Conservation (phyloP, 1,139 yeast genomes). For the Candida sanyaensis region DNA sequence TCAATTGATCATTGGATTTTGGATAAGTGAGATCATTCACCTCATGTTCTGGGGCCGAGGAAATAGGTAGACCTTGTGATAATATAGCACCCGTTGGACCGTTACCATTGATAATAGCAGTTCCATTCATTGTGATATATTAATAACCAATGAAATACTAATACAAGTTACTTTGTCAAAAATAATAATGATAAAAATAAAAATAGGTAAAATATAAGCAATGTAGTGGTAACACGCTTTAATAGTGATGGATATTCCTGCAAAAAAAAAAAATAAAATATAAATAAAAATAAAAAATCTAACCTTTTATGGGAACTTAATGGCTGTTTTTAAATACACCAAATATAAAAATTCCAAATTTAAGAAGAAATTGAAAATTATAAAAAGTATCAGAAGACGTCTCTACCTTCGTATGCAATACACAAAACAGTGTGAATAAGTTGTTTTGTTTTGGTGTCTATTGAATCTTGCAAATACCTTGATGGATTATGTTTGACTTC, state of each 20-base stretch:
- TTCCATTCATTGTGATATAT: conserved; percentile 14
- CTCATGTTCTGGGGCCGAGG: neutral
- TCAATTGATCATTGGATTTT: conserved; percentile 31
- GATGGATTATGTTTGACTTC: conserved; percentile 2
- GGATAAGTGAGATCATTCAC: conserved; percentile 22
- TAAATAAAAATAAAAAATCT: neutral
- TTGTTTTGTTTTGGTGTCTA: neutral
- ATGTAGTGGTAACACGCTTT: neutral
- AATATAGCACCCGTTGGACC: conserved; percentile 3
- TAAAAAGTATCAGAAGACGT: neutral
- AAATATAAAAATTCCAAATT: neutral
- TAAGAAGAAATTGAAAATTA: neutral
- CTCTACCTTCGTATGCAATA: neutral
- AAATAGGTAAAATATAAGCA: neutral
- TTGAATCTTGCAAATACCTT: neutral
- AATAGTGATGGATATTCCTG: neutral
- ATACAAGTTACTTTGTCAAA: neutral
- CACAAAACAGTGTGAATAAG: neutral
- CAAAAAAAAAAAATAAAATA: neutral
- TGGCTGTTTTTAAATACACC: neutral
- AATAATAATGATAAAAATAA: neutral
- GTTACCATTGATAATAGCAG: conserved; percentile 12
- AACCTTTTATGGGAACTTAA: neutral
- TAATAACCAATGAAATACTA: neutral
- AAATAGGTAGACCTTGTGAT: conserved; percentile 1